Conservation (phyloP, 1,284 basidiomycete genomes). For the Flammula alnicola region DNA sequence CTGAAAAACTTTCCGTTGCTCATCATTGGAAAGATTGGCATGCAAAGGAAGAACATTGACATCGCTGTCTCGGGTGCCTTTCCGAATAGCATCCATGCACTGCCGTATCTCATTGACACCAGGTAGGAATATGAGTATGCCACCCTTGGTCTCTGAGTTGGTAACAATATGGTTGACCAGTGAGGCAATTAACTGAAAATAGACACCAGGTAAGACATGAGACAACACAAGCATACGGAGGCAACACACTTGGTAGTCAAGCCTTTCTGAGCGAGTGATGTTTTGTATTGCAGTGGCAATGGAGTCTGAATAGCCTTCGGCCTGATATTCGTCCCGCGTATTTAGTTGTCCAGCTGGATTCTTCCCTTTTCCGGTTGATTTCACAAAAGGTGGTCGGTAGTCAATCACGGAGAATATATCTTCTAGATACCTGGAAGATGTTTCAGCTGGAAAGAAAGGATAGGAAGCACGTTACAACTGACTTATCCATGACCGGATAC, state of each 20-base stretch:
- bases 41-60: conserved; percentile 84
- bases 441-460: not conserved
- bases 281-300: conserved; percentile 62
- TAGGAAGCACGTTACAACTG: not conserved
- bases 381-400: conserved; percentile 47
- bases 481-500: conserved; percentile 81
- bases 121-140: conserved; percentile 87
- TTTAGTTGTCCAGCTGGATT: conserved; percentile 53
- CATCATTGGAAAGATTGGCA: conserved; percentile 85
- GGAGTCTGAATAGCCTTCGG: conserved; percentile 56
- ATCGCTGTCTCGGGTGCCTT: conserved; percentile 38
- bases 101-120: conserved; percentile 89
- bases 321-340: conserved; percentile 52
- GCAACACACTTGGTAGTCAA: conserved; percentile 71
- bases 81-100: conserved; percentile 73
- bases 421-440: conserved; percentile 71
- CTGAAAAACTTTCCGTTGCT: conserved; percentile 84
- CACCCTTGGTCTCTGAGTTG: conserved; percentile 56
- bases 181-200: conserved; percentile 64
- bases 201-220: not conserved
- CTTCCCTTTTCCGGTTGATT: conserved; percentile 44
- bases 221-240: conserved; percentile 4
- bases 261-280: conserved; percentile 64
- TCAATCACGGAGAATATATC: conserved; percentile 66
- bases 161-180: conserved; percentile 70